Percentiles rank a stretch among this genome's conserved stretches.
These are phyloP conservation scores for Ballota nigra DNA, from an alignment of 257 asterid species.

Conservation along the genomic window DNA sequence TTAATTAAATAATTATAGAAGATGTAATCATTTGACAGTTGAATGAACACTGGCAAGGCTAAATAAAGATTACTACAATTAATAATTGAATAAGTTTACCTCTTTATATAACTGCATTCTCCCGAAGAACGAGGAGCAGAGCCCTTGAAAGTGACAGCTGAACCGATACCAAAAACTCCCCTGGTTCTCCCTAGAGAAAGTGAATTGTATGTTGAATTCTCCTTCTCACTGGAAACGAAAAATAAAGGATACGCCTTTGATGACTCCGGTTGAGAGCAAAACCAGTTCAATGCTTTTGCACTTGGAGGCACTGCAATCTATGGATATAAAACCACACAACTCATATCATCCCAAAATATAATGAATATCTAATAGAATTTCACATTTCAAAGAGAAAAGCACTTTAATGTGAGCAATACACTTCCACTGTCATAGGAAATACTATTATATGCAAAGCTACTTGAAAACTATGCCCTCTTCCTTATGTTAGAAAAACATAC, in stretches of 20 bases:
- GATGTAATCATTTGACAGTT: background rate
- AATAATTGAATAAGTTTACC: conserved; percentile 39
- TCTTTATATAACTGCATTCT: conserved; percentile 34
- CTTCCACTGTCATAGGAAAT: background rate
- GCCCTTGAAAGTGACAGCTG: conserved; percentile 67
- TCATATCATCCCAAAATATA: conserved; percentile 9
- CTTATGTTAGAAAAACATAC: conserved; percentile 5
- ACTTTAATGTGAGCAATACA: background rate
- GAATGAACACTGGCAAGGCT: background rate
- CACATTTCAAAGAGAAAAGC: too few relatives aligned
- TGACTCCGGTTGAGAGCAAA: conserved; percentile 75
- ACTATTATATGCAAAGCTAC: background rate
- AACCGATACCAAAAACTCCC: conserved; percentile 90
- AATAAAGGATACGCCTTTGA: conserved; percentile 67
- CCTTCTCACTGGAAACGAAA: conserved; percentile 70
- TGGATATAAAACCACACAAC: conserved; percentile 17
- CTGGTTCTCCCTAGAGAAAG: conserved; percentile 69
- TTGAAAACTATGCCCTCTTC: background rate
- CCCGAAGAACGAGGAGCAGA: conserved; percentile 37
- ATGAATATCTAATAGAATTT: background rate
- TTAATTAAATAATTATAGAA: background rate
- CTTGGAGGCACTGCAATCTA: conserved; percentile 98
- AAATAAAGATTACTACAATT: background rate
- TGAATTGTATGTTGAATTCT: conserved; percentile 54
- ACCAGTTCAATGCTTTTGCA: conserved; percentile 87